A percentile compares a stretch with the other conserved stretches of the same genome.
Conservation (phyloP, 1,139 yeast species). For the Candida sanyaensis region DNA sequence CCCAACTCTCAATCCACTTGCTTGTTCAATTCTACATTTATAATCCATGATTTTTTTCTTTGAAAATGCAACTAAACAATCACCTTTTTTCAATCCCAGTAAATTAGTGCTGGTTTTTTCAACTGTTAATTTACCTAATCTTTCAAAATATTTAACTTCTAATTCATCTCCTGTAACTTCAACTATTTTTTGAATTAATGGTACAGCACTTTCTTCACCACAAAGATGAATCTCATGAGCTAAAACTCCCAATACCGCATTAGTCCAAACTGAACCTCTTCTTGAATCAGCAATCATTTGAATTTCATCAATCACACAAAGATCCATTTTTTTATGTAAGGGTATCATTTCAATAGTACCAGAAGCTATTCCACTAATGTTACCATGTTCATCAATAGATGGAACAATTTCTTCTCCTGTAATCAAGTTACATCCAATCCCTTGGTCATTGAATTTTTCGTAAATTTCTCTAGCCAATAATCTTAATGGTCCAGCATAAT, state of each 20-base stretch:
- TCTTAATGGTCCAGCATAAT: slow-evolving; percentile 93
- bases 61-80: slow-evolving; percentile 87
- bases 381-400: slow-evolving; percentile 67
- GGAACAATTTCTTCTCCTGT: slow-evolving; percentile 94
- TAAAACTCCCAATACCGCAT: slow-evolving; percentile 82
- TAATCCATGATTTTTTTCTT: slow-evolving; percentile 66
- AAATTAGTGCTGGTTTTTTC: slow-evolving; percentile 39
- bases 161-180: slow-evolving; percentile 78
- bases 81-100: slow-evolving; percentile 60
- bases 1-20: slow-evolving; percentile 70
- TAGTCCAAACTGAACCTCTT: slow-evolving; percentile 96
- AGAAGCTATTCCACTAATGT: slow-evolving; percentile 70
- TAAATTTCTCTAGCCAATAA: slow-evolving; percentile 88
- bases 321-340: slow-evolving; percentile 64
- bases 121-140: slow-evolving; percentile 73
- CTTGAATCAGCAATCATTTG: slow-evolving; percentile 85
- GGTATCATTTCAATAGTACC: slow-evolving; percentile 97
- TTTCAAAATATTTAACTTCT: slow-evolving; percentile 62
- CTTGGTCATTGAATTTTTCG: slow-evolving; percentile 70
- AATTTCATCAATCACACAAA: slow-evolving; percentile 92
- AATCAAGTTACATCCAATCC: slow-evolving; percentile 73
- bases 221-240: slow-evolving; percentile 89
- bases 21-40: slow-evolving; percentile 64
- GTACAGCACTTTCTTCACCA: slow-evolving; percentile 86
- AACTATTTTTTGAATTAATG: slow-evolving; percentile 58